Percentiles rank a stretch among this genome's conserved stretches.
phyloP scores from a whole-genome alignment of 345 rosid genomes.

The Eucalyptus coolabah region DNA sequence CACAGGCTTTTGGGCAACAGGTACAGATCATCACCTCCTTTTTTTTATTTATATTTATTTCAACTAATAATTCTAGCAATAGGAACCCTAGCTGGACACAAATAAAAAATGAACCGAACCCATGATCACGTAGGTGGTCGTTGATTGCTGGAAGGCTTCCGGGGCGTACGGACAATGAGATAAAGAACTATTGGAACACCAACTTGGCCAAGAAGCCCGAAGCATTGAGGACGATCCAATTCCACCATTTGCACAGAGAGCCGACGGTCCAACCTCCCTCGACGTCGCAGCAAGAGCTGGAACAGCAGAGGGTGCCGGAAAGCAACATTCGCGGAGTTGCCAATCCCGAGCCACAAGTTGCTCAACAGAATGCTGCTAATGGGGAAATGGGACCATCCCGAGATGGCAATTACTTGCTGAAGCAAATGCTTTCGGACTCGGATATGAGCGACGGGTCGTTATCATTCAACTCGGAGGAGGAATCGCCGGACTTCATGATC shows the following conservation, averaged over 20 bases:
- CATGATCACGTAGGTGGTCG: conserved; percentile 16
- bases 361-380: background rate
- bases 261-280: background rate
- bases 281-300: background rate
- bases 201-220: conserved; percentile 6
- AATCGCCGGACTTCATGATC: background rate
- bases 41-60: background rate
- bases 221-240: background rate
- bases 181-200: conserved; percentile 33
- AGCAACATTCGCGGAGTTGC: background rate
- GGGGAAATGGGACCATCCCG: background rate
- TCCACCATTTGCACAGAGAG: background rate
- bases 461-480: background rate
- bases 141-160: conserved; percentile 31
- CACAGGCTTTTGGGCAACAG: conserved; percentile 32
- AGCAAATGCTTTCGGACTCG: background rate
- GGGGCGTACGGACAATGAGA: conserved; percentile 30
- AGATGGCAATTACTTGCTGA: background rate
- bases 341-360: background rate
- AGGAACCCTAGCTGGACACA: background rate
- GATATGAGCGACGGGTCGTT: background rate
- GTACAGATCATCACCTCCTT: background rate
- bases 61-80: background rate
- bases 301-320: background rate
- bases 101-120: background rate